Percentiles rank a stretch among this genome's conserved stretches.
These are phyloP conservation scores for Elymus sibiricus DNA, from an alignment of 176 grass and related monocot species.

Conservation along the genomic window DNA sequence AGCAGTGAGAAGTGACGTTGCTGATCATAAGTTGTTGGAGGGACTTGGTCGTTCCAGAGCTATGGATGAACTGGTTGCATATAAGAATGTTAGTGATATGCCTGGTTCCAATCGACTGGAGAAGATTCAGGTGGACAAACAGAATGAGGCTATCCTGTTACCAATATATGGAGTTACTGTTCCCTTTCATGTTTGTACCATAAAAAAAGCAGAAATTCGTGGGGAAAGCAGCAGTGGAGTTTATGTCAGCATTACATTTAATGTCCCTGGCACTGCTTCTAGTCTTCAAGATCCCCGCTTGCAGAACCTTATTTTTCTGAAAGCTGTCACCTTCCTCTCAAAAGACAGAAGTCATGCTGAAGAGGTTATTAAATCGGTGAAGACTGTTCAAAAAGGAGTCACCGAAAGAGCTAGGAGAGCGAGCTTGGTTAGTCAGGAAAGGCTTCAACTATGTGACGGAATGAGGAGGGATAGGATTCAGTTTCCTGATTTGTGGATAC, in stretches of 20 bases:
- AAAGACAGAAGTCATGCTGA: conserved; percentile 75
- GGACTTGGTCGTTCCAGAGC: conserved; percentile 39
- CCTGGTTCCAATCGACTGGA: conserved; percentile 59
- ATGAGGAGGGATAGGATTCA: conserved; percentile 67
- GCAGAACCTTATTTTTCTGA: conserved; percentile 12
- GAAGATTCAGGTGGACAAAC: conserved; percentile 83
- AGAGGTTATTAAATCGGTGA: conserved; percentile 87
- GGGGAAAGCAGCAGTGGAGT: conserved; percentile 73
- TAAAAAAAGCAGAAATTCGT: conserved; percentile 78
- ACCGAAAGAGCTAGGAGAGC: conserved; percentile 81
- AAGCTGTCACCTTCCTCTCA: conserved; percentile 61
- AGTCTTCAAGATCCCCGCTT: not conserved
- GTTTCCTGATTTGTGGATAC: conserved; percentile 75
- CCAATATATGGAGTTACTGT: conserved; percentile 86
- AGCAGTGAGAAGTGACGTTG: conserved; percentile 67
- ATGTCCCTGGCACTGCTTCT: conserved; percentile 63
- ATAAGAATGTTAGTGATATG: conserved; percentile 75
- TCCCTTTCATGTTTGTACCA: conserved; percentile 88
- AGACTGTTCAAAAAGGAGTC: conserved; percentile 75
- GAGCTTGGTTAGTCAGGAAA: conserved; percentile 89
- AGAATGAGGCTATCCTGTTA: conserved; percentile 84
- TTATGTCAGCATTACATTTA: conserved; percentile 69
- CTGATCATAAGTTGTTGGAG: conserved; percentile 50
- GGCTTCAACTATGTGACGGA: conserved; percentile 60
- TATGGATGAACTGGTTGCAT: conserved; percentile 75